Percentiles rank a stretch among this genome's conserved stretches.
Conservation (phyloP, 805 yeast species). For the Ogataea corticis region DNA sequence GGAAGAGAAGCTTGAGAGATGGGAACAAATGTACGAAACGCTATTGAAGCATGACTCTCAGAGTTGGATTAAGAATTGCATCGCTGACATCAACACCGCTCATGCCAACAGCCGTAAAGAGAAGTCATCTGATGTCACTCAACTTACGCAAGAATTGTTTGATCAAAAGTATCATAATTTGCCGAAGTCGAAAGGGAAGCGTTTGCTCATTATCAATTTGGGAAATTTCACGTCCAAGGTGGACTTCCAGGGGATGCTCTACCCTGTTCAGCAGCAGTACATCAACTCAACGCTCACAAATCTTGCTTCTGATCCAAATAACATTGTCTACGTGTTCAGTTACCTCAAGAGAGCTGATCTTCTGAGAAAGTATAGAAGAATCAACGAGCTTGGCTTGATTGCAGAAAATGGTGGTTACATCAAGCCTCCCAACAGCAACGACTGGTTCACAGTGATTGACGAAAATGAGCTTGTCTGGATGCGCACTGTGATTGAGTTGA, state of each 20-base stretch:
- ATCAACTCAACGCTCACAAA: slow-evolving; percentile 58
- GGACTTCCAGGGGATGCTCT: slow-evolving; percentile 36
- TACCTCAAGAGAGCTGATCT: slow-evolving; percentile 63
- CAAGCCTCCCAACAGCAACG: slow-evolving; percentile 47
- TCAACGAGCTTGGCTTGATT: slow-evolving; percentile 72
- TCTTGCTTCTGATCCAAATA: slow-evolving; percentile 55
- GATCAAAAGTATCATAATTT: slow-evolving; percentile 31
- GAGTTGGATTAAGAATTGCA: slow-evolving; percentile 67
- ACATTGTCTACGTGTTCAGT: slow-evolving; percentile 72
- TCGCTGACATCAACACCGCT: slow-evolving; percentile 49
- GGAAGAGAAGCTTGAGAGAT: slow-evolving; percentile 58
- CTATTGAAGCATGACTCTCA: slow-evolving; percentile 69
- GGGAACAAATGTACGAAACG: slow-evolving; percentile 60
- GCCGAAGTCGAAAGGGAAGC: slow-evolving; percentile 31
- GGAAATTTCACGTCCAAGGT: slow-evolving; percentile 43
- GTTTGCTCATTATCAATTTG: slow-evolving; percentile 53
- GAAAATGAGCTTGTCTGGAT: slow-evolving; percentile 60
- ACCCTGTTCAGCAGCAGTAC: slow-evolving; percentile 61
- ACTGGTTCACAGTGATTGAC: slow-evolving; percentile 66
- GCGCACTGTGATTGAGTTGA: slow-evolving; percentile 52
- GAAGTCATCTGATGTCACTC: slow-evolving; percentile 23
- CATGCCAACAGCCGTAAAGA: slow-evolving; percentile 44
- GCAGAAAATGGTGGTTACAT: slow-evolving; percentile 91
- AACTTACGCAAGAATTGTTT: slow-evolving; percentile 37
- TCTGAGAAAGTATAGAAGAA: slow-evolving; percentile 66